These are phyloP conservation scores for Calvatia gigantea DNA, from an alignment of 768 basidiomycete species.

Conservation along the genomic window DNA sequence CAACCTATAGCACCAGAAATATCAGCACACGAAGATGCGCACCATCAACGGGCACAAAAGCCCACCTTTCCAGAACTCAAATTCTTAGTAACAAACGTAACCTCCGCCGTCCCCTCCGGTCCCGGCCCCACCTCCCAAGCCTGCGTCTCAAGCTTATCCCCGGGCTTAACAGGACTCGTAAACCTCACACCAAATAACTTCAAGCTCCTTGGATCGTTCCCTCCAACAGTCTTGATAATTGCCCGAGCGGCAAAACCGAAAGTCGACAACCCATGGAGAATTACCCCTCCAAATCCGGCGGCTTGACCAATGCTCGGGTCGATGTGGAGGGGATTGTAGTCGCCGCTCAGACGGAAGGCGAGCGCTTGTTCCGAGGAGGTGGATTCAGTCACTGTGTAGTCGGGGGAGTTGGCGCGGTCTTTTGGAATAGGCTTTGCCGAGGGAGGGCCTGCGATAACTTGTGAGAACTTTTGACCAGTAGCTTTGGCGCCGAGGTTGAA, in stretches of 20 bases:
- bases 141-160: constrained; percentile 73
- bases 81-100: constrained; percentile 62
- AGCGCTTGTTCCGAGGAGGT: constrained; percentile 66
- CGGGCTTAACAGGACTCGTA: constrained; percentile 81
- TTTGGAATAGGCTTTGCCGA: constrained; percentile 59
- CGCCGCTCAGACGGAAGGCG: constrained; percentile 70
- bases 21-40: neutral
- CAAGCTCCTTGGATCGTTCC: constrained; percentile 57
- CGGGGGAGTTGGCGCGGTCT: constrained; percentile 47
- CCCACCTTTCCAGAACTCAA: constrained; percentile 51
- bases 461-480: constrained; percentile 58
- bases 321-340: constrained; percentile 78
- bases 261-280: constrained; percentile 80
- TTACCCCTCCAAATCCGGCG: constrained; percentile 79
- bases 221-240: constrained; percentile 60
- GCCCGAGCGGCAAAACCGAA: constrained; percentile 83
- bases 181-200: constrained; percentile 72
- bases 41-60: neutral
- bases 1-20: constrained; percentile 20
- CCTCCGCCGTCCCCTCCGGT: constrained; percentile 54
- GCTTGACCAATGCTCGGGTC: constrained; percentile 73
- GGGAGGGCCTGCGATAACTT: constrained; percentile 57
- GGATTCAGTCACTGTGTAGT: constrained; percentile 59
- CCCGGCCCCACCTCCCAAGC: constrained; percentile 76
- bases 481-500: constrained; percentile 71